Conservation (phyloP, 371 early-diverging fungal genomes). For the Circinella umbellata region DNA sequence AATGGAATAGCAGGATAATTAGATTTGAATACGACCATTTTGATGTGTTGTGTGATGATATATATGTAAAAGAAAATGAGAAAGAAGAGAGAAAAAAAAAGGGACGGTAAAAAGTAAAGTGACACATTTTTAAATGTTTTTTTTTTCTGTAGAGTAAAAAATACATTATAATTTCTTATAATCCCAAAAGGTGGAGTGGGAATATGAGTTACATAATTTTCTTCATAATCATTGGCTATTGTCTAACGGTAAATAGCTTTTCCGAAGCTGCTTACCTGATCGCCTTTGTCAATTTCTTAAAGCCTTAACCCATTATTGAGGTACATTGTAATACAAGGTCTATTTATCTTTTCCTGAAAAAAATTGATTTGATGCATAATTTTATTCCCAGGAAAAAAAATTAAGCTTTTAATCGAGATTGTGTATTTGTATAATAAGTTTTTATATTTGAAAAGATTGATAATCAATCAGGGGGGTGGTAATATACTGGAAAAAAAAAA, state of each 20-base stretch:
- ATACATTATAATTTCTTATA: conserved; percentile 4
- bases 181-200: conserved; percentile 8
- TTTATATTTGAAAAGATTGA: too few relatives aligned
- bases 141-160: background rate
- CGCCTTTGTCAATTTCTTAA: background rate
- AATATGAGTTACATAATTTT: conserved; percentile 16
- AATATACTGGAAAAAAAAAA: too few relatives aligned
- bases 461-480: too few relatives aligned
- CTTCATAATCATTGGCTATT: conserved; percentile 12
- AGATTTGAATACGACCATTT: conserved; percentile 25
- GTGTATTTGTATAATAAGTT: too few relatives aligned
- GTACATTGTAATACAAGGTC: too few relatives aligned
- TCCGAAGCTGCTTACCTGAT: conserved; percentile 12
- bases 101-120: too few relatives aligned
- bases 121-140: background rate
- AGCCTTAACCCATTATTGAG: too few relatives aligned
- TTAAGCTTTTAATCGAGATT: too few relatives aligned
- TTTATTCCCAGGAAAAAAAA: too few relatives aligned
- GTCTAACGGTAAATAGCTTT: background rate
- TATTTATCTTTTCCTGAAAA: too few relatives aligned
- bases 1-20: conserved; percentile 40
- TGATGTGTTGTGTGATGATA: background rate
- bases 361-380: too few relatives aligned
- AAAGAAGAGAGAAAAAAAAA: background rate
- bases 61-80: background rate